Base-by-base conservation (phyloP, 495 filamentous ascomycete species). In the Aspergillus bertholletiae region DNA sequence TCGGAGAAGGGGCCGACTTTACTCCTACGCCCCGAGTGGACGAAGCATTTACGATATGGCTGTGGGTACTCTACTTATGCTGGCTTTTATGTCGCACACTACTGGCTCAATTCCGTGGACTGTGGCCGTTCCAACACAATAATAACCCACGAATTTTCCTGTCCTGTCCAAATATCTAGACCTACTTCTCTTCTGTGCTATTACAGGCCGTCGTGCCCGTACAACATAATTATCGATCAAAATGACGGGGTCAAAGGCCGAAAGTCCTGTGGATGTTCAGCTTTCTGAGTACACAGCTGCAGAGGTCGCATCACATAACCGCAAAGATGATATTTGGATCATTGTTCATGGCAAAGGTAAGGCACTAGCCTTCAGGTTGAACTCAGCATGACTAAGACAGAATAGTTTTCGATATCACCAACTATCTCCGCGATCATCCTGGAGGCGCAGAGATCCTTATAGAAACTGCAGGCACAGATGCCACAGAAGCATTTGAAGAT, bases 361-460 rank as follows among this genome's bases (percentile, higher is more conserved):
- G 41, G 13, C 26, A 5, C 21, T 13, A 12, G 9, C 27, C 45
- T 15, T 6, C 39, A 45, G 49, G 21, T 9, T 9, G 21, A 26
- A 40, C 9, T 9, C n/a, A 22, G 22, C 30, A 22, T 22, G 4
- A 26, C 32, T 17, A 11, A 28, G 9, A 7, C 13, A n/a, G 46
- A 17, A 8, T 13, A 83, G 80, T 83, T 2, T 82, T 79, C 60
- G 62, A 84, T 63, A 67, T 80, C 35, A 71, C 80, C 3, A 58
- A 66, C 21, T 83, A 82, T 55, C 34, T 76, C 0, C 59, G 74
- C 48, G 80, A 84, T 51, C 80, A 84, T 54, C 82, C 82, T 1
- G 82, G 82, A 11, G 82, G 80, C 5, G 63, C 63, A n/a, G 76
- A 78, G 0, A 63, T 76, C 7, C 68, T 84, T 1, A 3, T 68